A percentile compares a stretch with the other conserved stretches of the same genome.
Conservation (phyloP, 257 asterid genomes). For the Przewalskia tangutica region DNA sequence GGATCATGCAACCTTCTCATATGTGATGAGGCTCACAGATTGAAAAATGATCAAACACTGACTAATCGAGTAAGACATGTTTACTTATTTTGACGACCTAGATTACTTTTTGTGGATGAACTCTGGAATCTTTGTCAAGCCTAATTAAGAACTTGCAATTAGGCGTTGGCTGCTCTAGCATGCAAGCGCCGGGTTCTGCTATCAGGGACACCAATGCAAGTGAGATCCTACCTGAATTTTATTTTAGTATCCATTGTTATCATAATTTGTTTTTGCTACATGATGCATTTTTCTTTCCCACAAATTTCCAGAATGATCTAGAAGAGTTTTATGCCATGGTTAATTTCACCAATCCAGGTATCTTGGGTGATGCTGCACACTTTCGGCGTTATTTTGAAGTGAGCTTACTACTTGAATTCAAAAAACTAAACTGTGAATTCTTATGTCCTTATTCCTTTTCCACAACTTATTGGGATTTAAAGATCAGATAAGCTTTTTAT, state of each 20-base stretch:
- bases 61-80: constrained; percentile 77
- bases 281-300: constrained; percentile 5
- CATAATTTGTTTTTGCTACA: constrained; percentile 3
- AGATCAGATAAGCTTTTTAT: neutral
- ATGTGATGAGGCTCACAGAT: constrained; percentile 98
- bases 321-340: constrained; percentile 99
- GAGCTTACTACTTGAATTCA: constrained; percentile 13
- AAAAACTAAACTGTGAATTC: neutral
- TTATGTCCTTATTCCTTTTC: neutral
- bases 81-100: neutral
- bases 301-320: constrained; percentile 65
- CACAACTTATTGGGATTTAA: neutral
- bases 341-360: constrained; percentile 89
- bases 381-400: constrained; percentile 97
- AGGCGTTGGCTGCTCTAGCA: constrained; percentile 88
- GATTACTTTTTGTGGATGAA: neutral
- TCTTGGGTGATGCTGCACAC: constrained; percentile 79
- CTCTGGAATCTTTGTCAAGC: neutral
- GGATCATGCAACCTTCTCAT: constrained; percentile 95
- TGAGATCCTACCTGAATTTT: constrained; percentile 27
- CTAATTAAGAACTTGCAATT: constrained; percentile 24
- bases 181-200: constrained; percentile 81
- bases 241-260: neutral
- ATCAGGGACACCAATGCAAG: constrained; percentile 99
- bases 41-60: constrained; percentile 90